phyloP scores from a whole-genome alignment of 2,329 filamentous ascomycete species.

The Parafenestella ontariensis region DNA sequence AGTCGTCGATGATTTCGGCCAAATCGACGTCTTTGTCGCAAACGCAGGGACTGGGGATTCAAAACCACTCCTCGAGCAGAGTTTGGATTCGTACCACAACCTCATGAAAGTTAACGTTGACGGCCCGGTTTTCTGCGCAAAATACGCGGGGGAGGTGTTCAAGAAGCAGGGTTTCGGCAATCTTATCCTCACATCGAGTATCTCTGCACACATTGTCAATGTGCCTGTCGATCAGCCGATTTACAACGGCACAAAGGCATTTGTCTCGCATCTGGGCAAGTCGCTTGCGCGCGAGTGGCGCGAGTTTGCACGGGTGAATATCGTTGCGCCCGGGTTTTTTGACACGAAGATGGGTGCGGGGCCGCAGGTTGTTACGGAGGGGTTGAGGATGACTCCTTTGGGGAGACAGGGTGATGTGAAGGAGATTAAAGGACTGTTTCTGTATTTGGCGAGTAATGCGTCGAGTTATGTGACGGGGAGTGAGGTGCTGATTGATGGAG shows the following conservation, averaged over 20 bases:
- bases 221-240: slow-evolving; percentile 70
- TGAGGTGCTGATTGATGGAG: slow-evolving; percentile 78
- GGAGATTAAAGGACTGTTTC: slow-evolving; percentile 81
- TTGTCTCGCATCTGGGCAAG: slow-evolving; percentile 66
- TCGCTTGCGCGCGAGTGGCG: slow-evolving; percentile 72
- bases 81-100: slow-evolving; percentile 69
- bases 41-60: slow-evolving; percentile 68
- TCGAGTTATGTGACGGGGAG: slow-evolving; percentile 78
- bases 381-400: slow-evolving; percentile 77
- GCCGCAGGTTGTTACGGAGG: slow-evolving; percentile 67
- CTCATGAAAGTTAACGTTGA: slow-evolving; percentile 76
- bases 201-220: slow-evolving; percentile 82
- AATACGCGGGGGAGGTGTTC: slow-evolving; percentile 52
- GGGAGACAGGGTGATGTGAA: slow-evolving; percentile 73
- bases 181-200: slow-evolving; percentile 69
- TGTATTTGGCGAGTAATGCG: slow-evolving; percentile 83
- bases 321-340: slow-evolving; percentile 70
- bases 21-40: slow-evolving; percentile 70
- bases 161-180: slow-evolving; percentile 58
- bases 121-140: slow-evolving; percentile 54
- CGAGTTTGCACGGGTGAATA: slow-evolving; percentile 71
- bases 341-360: slow-evolving; percentile 70
- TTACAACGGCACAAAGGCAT: slow-evolving; percentile 62
- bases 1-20: slow-evolving; percentile 72
- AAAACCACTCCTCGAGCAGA: slow-evolving; percentile 63